Base-by-base conservation (phyloP, 2,329 filamentous ascomycete genomes). In the Leptographium radiaticola region DNA sequence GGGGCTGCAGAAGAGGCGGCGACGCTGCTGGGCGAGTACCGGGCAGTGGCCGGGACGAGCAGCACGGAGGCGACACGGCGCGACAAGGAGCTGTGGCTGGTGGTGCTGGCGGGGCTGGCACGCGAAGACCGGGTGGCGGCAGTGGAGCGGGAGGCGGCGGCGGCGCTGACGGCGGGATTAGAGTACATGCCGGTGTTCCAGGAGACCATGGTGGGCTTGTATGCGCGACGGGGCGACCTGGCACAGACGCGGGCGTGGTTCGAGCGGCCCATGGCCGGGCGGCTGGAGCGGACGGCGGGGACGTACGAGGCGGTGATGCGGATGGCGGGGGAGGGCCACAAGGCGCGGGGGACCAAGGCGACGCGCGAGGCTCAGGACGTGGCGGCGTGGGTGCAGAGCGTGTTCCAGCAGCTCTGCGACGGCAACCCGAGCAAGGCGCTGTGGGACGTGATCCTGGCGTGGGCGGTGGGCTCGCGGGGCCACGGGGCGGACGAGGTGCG, bases 361-460 rank as follows among this genome's bases (percentile, higher is more conserved):
- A 46, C 15, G 20, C 11, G 20, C 25, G 12, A 45, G 13, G 43
- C 18, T 2, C 6, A 18, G 44, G 7, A 10, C 48, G 48, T 13
- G 52, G 62, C 76, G 46, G 72, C 79, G 0, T 88, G 84, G 79
- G 82, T 81, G 1, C 74, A 77, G 52, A 65, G 70, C 1, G 69
- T 86, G 12, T 81, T 89, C 56, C 71, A 74, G 53, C 59, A 71
- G 20, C 67, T 81, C 10, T 71, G 75, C 45, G 70, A 76, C 44
- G 47, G 52, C 33, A 60, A 67, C 63, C 46, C 70, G 6, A 64
- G 63, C 44, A 81, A 84, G 58, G 67, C 73, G 36, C 76, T 76
- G 25, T 89, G 86, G 81, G 84, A 93, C 62, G 75, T 83, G 13
- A 72, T 88, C 13, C 77, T 93, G 45, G 79, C 87, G 52, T 90